A percentile compares a stretch with the other conserved stretches of the same genome.
Conservation (phyloP, 805 yeast species). For the Lipomyces yamadae region DNA sequence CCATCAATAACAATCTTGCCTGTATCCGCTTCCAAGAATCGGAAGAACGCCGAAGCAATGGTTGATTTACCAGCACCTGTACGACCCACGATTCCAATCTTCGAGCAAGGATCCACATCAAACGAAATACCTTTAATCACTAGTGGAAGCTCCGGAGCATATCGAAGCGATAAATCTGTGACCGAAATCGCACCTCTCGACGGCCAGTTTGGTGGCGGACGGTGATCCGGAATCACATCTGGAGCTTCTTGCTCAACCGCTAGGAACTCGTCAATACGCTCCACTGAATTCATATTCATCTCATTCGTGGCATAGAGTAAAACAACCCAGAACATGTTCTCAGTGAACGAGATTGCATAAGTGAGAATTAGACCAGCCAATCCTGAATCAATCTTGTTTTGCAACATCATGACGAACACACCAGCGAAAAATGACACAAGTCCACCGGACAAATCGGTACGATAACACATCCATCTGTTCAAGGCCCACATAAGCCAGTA, state of each 20-base stretch:
- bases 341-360: slow-evolving; percentile 87
- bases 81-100: slow-evolving; percentile 95
- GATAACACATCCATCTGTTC: slow-evolving; percentile 88
- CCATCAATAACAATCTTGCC: slow-evolving; percentile 71
- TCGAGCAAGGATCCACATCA: slow-evolving; percentile 73
- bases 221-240: slow-evolving; percentile 60
- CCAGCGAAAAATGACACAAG: slow-evolving; percentile 81
- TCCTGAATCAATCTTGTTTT: slow-evolving; percentile 80
- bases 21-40: slow-evolving; percentile 58
- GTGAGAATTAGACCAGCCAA: slow-evolving; percentile 93
- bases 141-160: slow-evolving; percentile 85
- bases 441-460: slow-evolving; percentile 86
- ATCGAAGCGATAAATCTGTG: slow-evolving; percentile 75
- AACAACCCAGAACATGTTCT: slow-evolving; percentile 89
- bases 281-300: slow-evolving; percentile 96
- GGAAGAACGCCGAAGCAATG: slow-evolving; percentile 88
- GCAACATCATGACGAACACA: slow-evolving; percentile 69
- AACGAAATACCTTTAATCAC: slow-evolving; percentile 89
- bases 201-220: slow-evolving; percentile 87
- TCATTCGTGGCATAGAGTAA: slow-evolving; percentile 88
- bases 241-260: slow-evolving; percentile 85
- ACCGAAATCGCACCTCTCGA: slow-evolving; percentile 77
- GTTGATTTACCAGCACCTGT: slow-evolving; percentile 99
- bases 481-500: slow-evolving; percentile 94
- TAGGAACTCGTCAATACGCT: slow-evolving; percentile 86